Evolutionary conservation across 129 eudicot species (phyloP), one percentile per base, ranked within the genome.

Genomic region (Tagetes patula): DNA sequence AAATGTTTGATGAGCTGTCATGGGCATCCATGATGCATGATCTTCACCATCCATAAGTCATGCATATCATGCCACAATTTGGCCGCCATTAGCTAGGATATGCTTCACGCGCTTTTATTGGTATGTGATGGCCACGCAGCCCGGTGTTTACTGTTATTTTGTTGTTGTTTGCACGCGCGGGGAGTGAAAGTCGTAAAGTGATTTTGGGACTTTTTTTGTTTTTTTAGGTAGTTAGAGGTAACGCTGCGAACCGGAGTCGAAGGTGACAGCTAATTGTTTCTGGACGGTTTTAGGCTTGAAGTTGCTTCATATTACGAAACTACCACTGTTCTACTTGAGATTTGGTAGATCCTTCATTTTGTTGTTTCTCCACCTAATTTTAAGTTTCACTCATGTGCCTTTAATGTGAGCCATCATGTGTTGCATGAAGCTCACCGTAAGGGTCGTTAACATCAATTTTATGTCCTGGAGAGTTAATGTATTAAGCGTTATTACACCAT

Each of bases 1-100:
- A 69, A 55, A 64, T 55, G 84, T 46, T 71, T 58, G 68, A 69
- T 81, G 81, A 81, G 80, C 77, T 81, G 84, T 69, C 85, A 77
- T 61, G 67, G 67, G 30, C 67, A 36, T 77, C 14, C 40, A 82
- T 77, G 67, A 71, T 74, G 85, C 85, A 82, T 82, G 85, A 82
- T 55, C 70, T 50, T 48, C 55, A 81, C 75, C 78, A 81, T 81
- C 65, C 85, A 75, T 65, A 2, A 27, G 48, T 76, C 85, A 82
- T 82, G 85, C 78, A 76, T 59, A 77, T 66, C 71, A 81, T 76
- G 82, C 85, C 75, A 72, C 76, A 62, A 69, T 60, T 72, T 38
- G 70, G 75, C 73, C 69, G 74, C 83, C 74, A 56, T 76, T 34
- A 9, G 58, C 50, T 54, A 0, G 61, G 61, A 54, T 32, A 64